These are phyloP conservation scores for Pseudogymnoascus destructans DNA, from an alignment of 2,329 filamentous ascomycete genomes.

Conservation along the genomic window DNA sequence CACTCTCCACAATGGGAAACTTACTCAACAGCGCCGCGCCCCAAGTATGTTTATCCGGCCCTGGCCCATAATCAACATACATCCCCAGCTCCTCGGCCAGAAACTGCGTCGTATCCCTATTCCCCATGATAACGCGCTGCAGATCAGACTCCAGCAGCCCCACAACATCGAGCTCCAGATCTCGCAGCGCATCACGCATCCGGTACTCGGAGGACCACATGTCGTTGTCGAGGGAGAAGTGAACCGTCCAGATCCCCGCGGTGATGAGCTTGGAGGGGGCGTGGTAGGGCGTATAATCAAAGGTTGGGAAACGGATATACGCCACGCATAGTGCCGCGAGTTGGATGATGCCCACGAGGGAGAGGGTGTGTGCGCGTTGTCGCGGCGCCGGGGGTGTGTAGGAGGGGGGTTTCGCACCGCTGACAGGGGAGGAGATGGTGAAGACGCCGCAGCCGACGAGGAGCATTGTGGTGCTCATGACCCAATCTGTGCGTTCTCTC, in stretches of 20 bases:
- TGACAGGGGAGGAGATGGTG: slow-evolving; percentile 38
- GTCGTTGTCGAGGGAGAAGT: slow-evolving; percentile 94
- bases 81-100: slow-evolving; percentile 93
- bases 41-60: slow-evolving; percentile 99
- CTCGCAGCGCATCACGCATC: slow-evolving; percentile 80
- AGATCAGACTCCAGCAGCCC: slow-evolving; percentile 88
- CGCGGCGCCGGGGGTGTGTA: slow-evolving; percentile 27
- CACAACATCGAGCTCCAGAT: slow-evolving; percentile 92
- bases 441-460: slow-evolving; percentile 76
- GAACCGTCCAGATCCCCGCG: slow-evolving; percentile 95
- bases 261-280: slow-evolving; percentile 77
- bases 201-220: slow-evolving; percentile 97
- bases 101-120: slow-evolving; percentile 89
- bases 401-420: slow-evolving; percentile 22
- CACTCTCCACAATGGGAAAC: slow-evolving; percentile 94
- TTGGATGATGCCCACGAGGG: slow-evolving; percentile 63
- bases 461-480: slow-evolving; percentile 79
- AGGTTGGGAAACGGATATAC: slow-evolving; percentile 82
- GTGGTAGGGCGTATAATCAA: slow-evolving; percentile 86
- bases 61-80: slow-evolving; percentile 96
- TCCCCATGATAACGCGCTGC: slow-evolving; percentile 99
- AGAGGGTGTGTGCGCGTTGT: slow-evolving; percentile 52
- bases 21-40: slow-evolving; percentile 85
- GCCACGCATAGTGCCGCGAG: slow-evolving; percentile 67
- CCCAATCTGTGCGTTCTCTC: slow-evolving; percentile 88